These are phyloP conservation scores for Fusarium mangiferae DNA, from an alignment of 2,329 filamentous ascomycete genomes.

Conservation along the genomic window DNA sequence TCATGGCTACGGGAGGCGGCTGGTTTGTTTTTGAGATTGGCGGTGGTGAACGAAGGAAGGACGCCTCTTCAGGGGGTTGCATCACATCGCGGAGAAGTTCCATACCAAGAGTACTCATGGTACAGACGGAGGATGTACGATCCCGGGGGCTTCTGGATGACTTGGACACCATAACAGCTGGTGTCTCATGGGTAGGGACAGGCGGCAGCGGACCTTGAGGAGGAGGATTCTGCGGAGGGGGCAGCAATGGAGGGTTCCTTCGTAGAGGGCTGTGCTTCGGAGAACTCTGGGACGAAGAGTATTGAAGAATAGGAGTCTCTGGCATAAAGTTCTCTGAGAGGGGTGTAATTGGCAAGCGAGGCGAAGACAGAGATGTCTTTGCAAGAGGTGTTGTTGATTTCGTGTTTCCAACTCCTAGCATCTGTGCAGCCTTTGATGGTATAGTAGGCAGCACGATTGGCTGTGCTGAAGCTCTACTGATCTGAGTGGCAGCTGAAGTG, in stretches of 20 bases:
- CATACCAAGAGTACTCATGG: slow-evolving; percentile 39
- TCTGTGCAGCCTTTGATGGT: slow-evolving; percentile 26
- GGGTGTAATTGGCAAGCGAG: not conserved
- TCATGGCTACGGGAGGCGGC: not conserved
- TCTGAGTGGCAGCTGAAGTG: not conserved
- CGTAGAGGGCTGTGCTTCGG: not conserved
- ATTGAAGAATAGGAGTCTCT: not conserved
- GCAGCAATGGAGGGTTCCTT: not conserved
- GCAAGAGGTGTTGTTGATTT: not conserved
- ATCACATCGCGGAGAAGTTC: slow-evolving; percentile 38
- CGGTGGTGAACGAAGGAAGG: not conserved
- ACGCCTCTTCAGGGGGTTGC: not conserved
- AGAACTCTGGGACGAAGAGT: not conserved
- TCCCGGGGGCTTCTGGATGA: not conserved
- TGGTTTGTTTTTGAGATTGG: not conserved
- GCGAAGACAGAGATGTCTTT: not conserved
- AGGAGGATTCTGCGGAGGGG: not conserved
- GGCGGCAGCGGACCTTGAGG: not conserved
- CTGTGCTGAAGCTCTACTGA: not conserved
- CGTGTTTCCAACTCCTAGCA: slow-evolving; percentile 18
- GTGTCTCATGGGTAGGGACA: not conserved
- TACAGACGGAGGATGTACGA: slow-evolving; percentile 18
- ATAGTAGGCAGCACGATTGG: not conserved
- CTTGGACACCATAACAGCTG: not conserved
- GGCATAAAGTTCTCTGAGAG: slow-evolving; percentile 3